Base-by-base conservation (phyloP, 1,139 yeast genomes). In the Cylindricascospora bacillispora region DNA sequence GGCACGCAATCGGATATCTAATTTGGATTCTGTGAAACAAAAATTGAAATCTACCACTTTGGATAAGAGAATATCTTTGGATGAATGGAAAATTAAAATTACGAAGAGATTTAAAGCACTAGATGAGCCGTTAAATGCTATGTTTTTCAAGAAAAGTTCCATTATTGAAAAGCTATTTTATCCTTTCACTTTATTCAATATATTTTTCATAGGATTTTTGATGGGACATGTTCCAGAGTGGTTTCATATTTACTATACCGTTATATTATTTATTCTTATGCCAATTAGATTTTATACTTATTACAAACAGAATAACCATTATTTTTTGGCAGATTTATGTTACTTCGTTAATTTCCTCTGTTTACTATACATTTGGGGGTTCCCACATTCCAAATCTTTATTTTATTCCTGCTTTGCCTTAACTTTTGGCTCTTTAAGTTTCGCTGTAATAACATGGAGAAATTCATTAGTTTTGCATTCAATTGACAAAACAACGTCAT, bases 381-480 rank as follows among this genome's bases (percentile, higher is more conserved):
- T 76, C 39, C 95, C 98, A 0, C 49, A 63, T 25, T 81, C 93
- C 1, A 64, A 65, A 26, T 66, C 74, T 34, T 60, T 89, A 24
- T 86, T 79, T 55, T 71, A 82, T 15, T 68, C 89, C 6, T 85
- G 92, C 42, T 86, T 82, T 56, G 79, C 95, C 10, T 70, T 89
- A 35, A 69, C 93, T 2, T 74, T 79, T 61, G 97, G 97, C 1
- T 82, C 95, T 0, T 59, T 89, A 32, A 71, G 94, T 6, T 86
- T 83, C 69, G 97, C 97, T 0, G 95, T 89, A 13, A 76, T 86
- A 23, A 82, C 95, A 0, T 89, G 98, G 98, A 67, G 94, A 45
- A 89, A 89, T 52, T 85, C 95, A 6, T 64, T 89, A 35, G 97
- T 89, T 6, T 63, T 89, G 29, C 98, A 89, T 49, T 78, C 92